Conservation (phyloP, 805 yeast species). For the Schwanniomyces sp. region DNA sequence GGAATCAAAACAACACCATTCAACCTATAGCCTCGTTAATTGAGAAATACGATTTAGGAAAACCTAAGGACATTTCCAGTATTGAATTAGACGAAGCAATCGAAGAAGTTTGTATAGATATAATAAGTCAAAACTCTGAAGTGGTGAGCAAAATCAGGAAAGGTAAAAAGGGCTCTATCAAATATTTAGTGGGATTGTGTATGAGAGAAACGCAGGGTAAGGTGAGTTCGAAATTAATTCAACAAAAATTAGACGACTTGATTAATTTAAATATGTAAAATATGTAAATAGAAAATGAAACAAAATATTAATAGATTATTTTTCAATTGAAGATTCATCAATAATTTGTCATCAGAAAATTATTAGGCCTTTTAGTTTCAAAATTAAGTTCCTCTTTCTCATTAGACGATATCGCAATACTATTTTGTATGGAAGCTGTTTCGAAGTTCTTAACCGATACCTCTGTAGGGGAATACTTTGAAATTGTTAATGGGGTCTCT, state of each 20-base stretch:
- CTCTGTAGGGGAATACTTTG: constrained; percentile 1
- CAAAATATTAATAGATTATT: neutral
- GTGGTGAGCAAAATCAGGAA: constrained; percentile 55
- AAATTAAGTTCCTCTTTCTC: constrained; percentile 5
- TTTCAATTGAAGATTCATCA: too few species aligned
- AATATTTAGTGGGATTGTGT: constrained; percentile 78
- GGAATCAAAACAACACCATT: constrained; percentile 38
- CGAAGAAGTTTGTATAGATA: constrained; percentile 42
- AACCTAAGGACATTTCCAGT: constrained; percentile 24
- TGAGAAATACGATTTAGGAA: constrained; percentile 49
- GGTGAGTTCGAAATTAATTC: constrained; percentile 34
- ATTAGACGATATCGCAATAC: neutral
- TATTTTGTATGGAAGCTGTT: neutral
- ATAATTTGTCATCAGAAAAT: too few species aligned
- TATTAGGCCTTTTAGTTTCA: neutral
- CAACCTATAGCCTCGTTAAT: constrained; percentile 45
- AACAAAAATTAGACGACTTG: constrained; percentile 22
- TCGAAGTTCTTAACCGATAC: constrained; percentile 7
- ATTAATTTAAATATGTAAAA: constrained; percentile 7
- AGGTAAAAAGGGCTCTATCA: constrained; percentile 69
- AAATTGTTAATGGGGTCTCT: neutral
- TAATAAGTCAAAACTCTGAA: constrained; percentile 47
- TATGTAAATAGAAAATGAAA: neutral
- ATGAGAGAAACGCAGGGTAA: constrained; percentile 79
- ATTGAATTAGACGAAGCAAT: constrained; percentile 35